These are phyloP conservation scores for Talaromyces sp. DNA, from an alignment of 2,329 filamentous ascomycete genomes.

Conservation along the genomic window DNA sequence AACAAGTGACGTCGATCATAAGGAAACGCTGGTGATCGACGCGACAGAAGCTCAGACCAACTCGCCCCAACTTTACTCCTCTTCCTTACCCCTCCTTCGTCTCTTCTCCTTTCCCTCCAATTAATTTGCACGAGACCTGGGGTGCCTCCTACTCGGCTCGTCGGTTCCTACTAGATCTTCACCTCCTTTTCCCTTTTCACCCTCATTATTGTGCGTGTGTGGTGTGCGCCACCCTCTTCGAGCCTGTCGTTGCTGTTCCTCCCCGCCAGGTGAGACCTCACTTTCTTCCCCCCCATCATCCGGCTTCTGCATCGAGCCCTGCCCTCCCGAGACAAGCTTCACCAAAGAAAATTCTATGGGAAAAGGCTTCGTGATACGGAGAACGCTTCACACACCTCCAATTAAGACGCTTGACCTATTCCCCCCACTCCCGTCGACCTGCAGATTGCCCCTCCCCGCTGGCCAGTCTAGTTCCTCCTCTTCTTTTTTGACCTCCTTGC, in stretches of 20 bases:
- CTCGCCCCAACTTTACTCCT: conserved; percentile 22
- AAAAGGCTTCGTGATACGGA: background rate
- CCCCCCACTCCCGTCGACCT: conserved; percentile 19
- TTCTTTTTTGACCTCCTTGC: background rate
- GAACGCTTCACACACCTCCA: conserved; percentile 14
- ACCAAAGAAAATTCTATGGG: background rate
- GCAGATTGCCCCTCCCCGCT: conserved; percentile 1
- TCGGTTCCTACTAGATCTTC: background rate
- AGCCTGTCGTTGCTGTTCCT: background rate
- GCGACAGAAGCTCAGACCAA: conserved; percentile 25
- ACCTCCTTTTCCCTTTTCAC: conserved; percentile 1
- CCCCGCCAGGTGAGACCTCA: background rate
- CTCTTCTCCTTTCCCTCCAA: conserved; percentile 7
- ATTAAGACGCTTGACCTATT: conserved; percentile 28
- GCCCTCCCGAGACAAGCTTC: conserved; percentile 4
- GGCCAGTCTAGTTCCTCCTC: background rate
- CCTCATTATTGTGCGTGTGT: conserved; percentile 3
- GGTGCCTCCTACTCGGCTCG: conserved; percentile 3
- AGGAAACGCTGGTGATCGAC: conserved; percentile 16
- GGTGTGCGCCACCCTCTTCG: background rate
- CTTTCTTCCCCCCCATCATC: background rate
- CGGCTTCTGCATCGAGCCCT: conserved; percentile 1
- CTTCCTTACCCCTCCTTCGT: conserved; percentile 12
- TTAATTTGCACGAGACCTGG: conserved; percentile 6
- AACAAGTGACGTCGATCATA: conserved; percentile 25